Percentiles rank a stretch among this genome's conserved stretches.
Conservation (phyloP, 768 basidiomycete species). For the Kondoa malvinella region DNA sequence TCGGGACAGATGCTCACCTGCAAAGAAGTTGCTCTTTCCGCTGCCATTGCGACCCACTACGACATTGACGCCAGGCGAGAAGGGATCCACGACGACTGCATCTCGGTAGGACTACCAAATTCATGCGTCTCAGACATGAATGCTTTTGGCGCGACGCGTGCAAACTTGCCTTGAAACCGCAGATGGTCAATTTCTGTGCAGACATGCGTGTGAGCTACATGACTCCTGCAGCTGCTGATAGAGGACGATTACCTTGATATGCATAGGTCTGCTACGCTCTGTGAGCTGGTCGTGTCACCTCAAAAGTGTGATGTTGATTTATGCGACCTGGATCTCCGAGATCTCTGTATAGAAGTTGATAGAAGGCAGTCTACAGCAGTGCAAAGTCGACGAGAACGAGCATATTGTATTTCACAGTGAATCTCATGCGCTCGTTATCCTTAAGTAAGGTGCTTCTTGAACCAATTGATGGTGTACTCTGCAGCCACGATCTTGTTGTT, state of each 20-base stretch:
- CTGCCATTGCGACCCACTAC: slow-evolving; percentile 57
- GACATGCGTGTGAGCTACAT: neutral
- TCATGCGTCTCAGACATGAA: neutral
- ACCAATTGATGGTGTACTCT: neutral
- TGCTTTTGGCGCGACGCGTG: neutral
- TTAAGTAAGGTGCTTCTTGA: neutral
- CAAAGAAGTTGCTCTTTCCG: slow-evolving; percentile 98
- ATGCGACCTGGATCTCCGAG: too few relatives aligned
- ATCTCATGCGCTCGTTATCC: too few relatives aligned
- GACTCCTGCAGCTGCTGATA: neutral
- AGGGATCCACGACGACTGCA: slow-evolving; percentile 58
- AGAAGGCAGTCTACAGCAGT: too few relatives aligned
- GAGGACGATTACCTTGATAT: neutral
- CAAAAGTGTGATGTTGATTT: too few relatives aligned
- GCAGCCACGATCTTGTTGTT: neutral
- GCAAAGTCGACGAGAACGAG: too few relatives aligned
- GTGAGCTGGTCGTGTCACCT: too few relatives aligned
- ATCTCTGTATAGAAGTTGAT: too few relatives aligned
- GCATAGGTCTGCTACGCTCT: too few relatives aligned
- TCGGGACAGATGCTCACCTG: slow-evolving; percentile 39
- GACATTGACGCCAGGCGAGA: slow-evolving; percentile 31
- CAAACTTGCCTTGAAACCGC: neutral
- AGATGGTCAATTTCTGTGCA: neutral
- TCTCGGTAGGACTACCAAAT: slow-evolving; percentile 48
- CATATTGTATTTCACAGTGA: too few relatives aligned